Base-by-base conservation (phyloP, 176 grass and related monocot genomes). In the Phragmites australis region DNA sequence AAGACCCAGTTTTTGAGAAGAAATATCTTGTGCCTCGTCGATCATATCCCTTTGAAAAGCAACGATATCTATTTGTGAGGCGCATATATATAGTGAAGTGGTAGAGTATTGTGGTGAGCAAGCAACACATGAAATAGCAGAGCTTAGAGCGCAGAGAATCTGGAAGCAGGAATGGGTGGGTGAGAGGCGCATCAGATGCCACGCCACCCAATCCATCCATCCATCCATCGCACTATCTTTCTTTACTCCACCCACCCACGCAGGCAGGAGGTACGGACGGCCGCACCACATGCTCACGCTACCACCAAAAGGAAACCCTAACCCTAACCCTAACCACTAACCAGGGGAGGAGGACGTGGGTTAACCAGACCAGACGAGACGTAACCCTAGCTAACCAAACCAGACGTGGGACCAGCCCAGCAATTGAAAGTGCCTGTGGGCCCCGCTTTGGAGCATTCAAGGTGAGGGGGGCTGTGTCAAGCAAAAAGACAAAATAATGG, bases 131-230 rank as follows among this genome's bases (percentile, higher is more conserved):
- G 0, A 0, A 0, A 0, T 10, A 9, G 10, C 60, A 76, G 0
- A 10, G 13, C 1, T 4, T 25, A 56, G 0, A 26, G 12, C 83
- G 30, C 68, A 80, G 54, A 86, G 60, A 11, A 92, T 89, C 87
- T 15, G 5, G 16, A 14, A 0, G 1, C 0, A 62, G 52, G 65
- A 87, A 81, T 59, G 51, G 81, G 81, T 71, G 87, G 57, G 57
- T 52, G 70, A 74, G 86, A n/a, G 90, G 77, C 56, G 90, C 88
- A 92, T 89, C 83, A 72, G 87, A 89, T 87, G 83, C 90, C 85
- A 86, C 81, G 66, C 79, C 83, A 89, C 80, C 70, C 83, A 72
- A 89, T 89, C 87, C 75, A 72, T 47, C n/a, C 68, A 78, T 10
- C 80, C 60, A 75, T 79, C 77, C 60, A 75, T 79, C 77, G 49